A percentile compares a stretch with the other conserved stretches of the same genome.
These are phyloP conservation scores for Fusarium verrucosum DNA, from an alignment of 2,329 filamentous ascomycete genomes.

Conservation along the genomic window DNA sequence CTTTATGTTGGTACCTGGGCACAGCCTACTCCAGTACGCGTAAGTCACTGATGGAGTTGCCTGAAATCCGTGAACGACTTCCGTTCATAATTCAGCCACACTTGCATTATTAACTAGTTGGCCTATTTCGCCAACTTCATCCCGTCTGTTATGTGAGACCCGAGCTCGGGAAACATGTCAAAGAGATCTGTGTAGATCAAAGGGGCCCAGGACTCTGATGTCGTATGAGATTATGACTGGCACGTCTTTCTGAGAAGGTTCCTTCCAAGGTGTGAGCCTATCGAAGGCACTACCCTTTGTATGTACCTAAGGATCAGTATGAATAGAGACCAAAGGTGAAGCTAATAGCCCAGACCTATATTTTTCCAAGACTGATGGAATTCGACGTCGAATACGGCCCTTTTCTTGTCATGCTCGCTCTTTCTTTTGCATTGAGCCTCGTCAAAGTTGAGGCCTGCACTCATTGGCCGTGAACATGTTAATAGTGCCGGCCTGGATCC, in stretches of 20 bases:
- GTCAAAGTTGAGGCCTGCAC: neutral
- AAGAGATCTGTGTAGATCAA: neutral
- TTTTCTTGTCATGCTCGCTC: rapidly evolving
- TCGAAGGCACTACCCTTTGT: neutral
- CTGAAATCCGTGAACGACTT: neutral
- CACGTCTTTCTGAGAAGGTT: neutral
- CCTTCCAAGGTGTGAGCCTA: neutral
- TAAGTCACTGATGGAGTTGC: neutral
- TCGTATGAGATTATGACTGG: no score
- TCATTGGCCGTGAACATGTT: rapidly evolving
- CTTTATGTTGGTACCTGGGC: no score
- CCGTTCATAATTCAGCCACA: neutral
- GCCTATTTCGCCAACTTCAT: rapidly evolving
- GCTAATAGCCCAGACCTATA: neutral
- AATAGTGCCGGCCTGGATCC: neutral
- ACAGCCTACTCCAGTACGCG: no score
- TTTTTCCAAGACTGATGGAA: neutral
- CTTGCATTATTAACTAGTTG: neutral
- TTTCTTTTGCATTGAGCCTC: neutral
- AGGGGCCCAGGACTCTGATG: no score
- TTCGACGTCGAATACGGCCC: neutral
- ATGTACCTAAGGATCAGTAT: neutral
- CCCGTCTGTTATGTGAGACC: rapidly evolving
- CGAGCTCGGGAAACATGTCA: neutral
- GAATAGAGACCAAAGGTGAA: neutral